These are phyloP conservation scores for Cercospora berteroae DNA, from an alignment of 2,329 filamentous ascomycete genomes.

Conservation along the genomic window DNA sequence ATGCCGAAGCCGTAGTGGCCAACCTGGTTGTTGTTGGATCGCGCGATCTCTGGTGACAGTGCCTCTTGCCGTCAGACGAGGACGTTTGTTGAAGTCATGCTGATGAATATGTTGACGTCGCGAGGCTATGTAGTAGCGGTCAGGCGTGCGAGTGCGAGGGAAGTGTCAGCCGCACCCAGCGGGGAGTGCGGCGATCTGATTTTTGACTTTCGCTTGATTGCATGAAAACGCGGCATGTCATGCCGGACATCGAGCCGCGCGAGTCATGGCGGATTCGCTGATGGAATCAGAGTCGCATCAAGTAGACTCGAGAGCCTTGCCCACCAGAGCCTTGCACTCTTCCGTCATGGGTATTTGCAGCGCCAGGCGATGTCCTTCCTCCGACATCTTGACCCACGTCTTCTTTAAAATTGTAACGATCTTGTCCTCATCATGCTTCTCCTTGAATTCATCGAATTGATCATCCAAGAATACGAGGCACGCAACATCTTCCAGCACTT, in stretches of 20 bases:
- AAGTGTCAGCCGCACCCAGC: not conserved
- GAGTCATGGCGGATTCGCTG: conserved; percentile 3
- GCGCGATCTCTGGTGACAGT: too few species aligned
- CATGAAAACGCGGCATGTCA: conserved; percentile 15
- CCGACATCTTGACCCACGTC: conserved; percentile 75
- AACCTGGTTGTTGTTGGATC: conserved; percentile 3
- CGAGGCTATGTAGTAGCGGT: too few species aligned
- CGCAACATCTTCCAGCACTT: conserved; percentile 79
- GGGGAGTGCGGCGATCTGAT: not conserved
- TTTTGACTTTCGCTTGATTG: conserved; percentile 18
- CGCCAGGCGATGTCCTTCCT: conserved; percentile 62
- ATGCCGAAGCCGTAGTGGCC: conserved; percentile 10
- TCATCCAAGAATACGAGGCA: conserved; percentile 86
- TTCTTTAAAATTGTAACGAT: conserved; percentile 68
- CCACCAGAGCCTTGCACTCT: conserved; percentile 60
- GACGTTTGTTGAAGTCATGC: too few species aligned
- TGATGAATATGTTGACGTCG: too few species aligned
- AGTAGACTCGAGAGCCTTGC: conserved; percentile 55
- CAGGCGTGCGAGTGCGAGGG: not conserved
- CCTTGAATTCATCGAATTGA: conserved; percentile 78
- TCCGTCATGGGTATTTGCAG: conserved; percentile 64
- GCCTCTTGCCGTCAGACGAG: too few species aligned
- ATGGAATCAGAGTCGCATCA: not conserved
- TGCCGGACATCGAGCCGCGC: conserved; percentile 1
- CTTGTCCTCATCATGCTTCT: conserved; percentile 72